A percentile compares a stretch with the other conserved stretches of the same genome.
Conservation (phyloP, 495 filamentous ascomycete genomes). For the Letharia columbiana region DNA sequence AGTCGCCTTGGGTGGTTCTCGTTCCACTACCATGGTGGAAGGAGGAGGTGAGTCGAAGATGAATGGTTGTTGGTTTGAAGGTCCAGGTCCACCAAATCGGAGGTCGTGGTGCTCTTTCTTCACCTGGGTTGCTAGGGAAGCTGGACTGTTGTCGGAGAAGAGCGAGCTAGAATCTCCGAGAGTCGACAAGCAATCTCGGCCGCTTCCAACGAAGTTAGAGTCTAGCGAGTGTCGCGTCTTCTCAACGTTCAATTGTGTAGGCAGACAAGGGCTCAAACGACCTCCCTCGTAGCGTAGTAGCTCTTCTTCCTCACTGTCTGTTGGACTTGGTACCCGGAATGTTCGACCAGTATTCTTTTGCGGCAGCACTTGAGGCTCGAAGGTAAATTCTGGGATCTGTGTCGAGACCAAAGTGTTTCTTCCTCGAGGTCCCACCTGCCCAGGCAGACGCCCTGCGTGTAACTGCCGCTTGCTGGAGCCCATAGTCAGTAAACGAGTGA, state of each 20-base stretch:
- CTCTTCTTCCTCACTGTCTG: constrained; percentile 19
- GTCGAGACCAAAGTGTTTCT: constrained; percentile 5
- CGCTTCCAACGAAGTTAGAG: constrained; percentile 4
- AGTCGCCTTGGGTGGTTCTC: constrained; percentile 24
- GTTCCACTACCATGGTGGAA: constrained; percentile 24
- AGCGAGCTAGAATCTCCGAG: constrained; percentile 31
- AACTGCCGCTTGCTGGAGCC: constrained; percentile 1
- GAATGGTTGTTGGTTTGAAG: neutral
- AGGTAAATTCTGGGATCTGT: constrained; percentile 5
- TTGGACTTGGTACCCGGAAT: constrained; percentile 13
- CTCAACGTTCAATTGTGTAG: neutral
- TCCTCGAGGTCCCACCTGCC: neutral
- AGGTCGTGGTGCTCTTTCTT: neutral
- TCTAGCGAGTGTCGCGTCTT: constrained; percentile 15
- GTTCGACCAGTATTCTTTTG: neutral
- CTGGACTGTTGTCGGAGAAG: constrained; percentile 24
- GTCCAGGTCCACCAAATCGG: constrained; percentile 1
- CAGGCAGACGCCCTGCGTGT: constrained; percentile 4
- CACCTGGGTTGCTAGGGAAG: neutral
- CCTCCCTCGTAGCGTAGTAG: neutral
- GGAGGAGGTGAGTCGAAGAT: constrained; percentile 3
- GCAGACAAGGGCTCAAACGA: neutral
- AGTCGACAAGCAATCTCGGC: constrained; percentile 13
- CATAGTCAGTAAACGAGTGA: neutral
- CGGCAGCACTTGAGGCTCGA: neutral